These are phyloP conservation scores for Citrullus colocynthis DNA, from an alignment of 306 rosid genomes.

Conservation along the genomic window DNA sequence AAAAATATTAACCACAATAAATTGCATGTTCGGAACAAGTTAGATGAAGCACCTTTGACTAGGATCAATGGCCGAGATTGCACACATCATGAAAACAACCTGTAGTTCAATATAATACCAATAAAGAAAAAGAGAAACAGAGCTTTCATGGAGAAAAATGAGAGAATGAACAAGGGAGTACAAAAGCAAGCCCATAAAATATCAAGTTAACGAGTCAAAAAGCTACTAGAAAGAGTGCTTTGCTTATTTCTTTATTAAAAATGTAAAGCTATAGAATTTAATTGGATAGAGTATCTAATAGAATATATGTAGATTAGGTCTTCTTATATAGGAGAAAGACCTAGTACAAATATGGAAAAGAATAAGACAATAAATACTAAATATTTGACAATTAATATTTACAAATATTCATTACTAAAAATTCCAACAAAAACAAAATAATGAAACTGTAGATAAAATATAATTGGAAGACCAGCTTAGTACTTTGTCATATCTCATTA, in stretches of 20 bases:
- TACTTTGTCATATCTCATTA: background rate
- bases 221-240: background rate
- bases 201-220: slow-evolving; percentile 7
- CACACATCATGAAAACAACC: slow-evolving; percentile 91
- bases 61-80: slow-evolving; percentile 75
- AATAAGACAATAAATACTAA: too few relatives aligned
- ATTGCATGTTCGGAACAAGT: slow-evolving; percentile 6
- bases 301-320: too few relatives aligned
- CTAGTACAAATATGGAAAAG: too few relatives aligned
- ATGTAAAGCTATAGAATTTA: background rate
- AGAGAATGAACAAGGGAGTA: background rate
- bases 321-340: too few relatives aligned
- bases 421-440: too few relatives aligned
- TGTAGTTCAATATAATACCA: slow-evolving; percentile 23
- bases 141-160: background rate
- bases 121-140: background rate
- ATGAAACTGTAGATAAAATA: background rate
- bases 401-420: too few relatives aligned
- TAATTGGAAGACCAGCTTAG: background rate
- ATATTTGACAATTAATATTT: too few relatives aligned
- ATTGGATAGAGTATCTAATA: too few relatives aligned
- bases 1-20: slow-evolving; percentile 7
- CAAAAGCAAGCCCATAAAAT: background rate
- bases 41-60: slow-evolving; percentile 50
- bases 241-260: background rate